Evolutionary conservation across 108 stramenopile genomes (phyloP).

Genomic region (Licmophora abbreviata): DNA sequence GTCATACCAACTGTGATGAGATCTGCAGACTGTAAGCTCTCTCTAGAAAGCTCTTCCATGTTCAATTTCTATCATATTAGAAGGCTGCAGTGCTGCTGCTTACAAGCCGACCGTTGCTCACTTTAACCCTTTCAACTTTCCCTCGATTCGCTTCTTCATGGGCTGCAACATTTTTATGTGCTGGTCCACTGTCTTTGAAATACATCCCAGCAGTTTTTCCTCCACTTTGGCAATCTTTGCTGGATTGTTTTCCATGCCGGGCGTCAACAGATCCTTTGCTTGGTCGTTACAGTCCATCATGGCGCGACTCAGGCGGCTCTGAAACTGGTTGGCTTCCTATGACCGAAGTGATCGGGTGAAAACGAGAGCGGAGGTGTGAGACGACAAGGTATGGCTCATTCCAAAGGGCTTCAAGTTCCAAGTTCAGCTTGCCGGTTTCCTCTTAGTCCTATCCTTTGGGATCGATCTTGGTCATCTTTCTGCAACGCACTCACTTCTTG

Average conservation of each 20-base stretch:
- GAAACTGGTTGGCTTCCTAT: conserved; percentile 71
- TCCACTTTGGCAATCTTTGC: conserved; percentile 61
- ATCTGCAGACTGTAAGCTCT: background rate
- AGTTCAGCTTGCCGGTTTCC: too few species aligned
- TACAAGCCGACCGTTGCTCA: conserved; percentile 1
- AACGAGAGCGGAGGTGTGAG: too few species aligned
- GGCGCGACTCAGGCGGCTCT: conserved; percentile 70
- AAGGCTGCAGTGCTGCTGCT: background rate
- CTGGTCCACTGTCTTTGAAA: conserved; percentile 56
- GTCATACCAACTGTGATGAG: background rate
- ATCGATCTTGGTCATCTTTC: background rate
- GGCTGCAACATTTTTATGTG: conserved; percentile 65
- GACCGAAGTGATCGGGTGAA: background rate
- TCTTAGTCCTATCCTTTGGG: background rate
- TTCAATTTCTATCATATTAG: background rate
- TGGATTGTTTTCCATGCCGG: conserved; percentile 64
- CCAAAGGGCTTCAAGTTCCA: background rate
- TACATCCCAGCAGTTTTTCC: conserved; percentile 52
- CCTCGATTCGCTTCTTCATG: conserved; percentile 62
- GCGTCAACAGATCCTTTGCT: conserved; percentile 64
- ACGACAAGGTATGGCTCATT: background rate
- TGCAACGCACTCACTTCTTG: conserved; percentile 61
- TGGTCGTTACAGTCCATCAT: conserved; percentile 83
- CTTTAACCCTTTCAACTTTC: conserved; percentile 23
- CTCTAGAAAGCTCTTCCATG: background rate